These are phyloP conservation scores for Xylaria sp. DNA, from an alignment of 2,329 filamentous ascomycete genomes.

Conservation along the genomic window DNA sequence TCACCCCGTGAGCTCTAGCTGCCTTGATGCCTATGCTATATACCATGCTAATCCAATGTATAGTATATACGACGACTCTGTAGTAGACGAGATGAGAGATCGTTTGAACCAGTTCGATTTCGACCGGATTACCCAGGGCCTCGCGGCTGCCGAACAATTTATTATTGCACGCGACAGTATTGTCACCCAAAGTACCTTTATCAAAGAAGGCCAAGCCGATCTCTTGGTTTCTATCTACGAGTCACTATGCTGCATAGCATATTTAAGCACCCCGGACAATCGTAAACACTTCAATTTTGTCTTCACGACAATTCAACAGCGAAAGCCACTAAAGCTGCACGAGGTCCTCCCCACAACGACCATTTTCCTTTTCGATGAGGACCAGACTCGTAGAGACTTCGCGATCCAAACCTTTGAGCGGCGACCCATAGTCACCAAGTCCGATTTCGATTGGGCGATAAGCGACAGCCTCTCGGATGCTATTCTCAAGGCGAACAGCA, in stretches of 20 bases:
- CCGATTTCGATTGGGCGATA: slow-evolving; percentile 89
- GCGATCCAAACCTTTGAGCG: slow-evolving; percentile 75
- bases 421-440: slow-evolving; percentile 69
- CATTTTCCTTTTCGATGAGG: slow-evolving; percentile 81
- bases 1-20: slow-evolving; percentile 63
- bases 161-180: slow-evolving; percentile 56
- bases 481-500: slow-evolving; percentile 69
- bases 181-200: slow-evolving; percentile 54
- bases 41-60: slow-evolving; percentile 25
- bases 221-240: slow-evolving; percentile 88
- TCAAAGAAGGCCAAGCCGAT: slow-evolving; percentile 58
- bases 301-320: slow-evolving; percentile 82
- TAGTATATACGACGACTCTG: slow-evolving; percentile 58
- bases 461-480: slow-evolving; percentile 75
- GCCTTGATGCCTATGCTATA: not conserved
- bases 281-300: slow-evolving; percentile 78
- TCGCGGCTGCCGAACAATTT: slow-evolving; percentile 65
- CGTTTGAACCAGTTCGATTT: slow-evolving; percentile 70
- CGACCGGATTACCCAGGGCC: slow-evolving; percentile 67
- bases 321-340: slow-evolving; percentile 79
- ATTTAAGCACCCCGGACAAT: slow-evolving; percentile 68
- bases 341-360: slow-evolving; percentile 83
- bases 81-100: slow-evolving; percentile 61
- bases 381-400: slow-evolving; percentile 72
- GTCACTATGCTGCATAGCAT: slow-evolving; percentile 83